Evolutionary conservation across 805 yeast species (phyloP).

Genomic region (Sugiyamaella lignohabitans): DNA sequence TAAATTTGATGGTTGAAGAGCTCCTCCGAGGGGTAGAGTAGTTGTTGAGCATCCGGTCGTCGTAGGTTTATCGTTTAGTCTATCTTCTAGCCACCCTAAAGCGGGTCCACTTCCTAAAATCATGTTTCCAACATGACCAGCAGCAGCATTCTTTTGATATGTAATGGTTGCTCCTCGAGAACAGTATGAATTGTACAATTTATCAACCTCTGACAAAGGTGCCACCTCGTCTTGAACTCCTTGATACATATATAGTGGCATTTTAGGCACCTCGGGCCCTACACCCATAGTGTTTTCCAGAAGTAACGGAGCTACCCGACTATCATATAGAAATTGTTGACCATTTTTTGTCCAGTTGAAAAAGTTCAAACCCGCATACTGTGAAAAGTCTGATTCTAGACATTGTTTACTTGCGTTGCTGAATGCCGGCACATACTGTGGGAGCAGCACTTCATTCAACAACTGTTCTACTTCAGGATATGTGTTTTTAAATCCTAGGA

Average conservation of each 20-base stretch:
- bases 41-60: conserved; percentile 10
- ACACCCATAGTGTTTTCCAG: conserved; percentile 17
- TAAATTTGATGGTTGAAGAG: background rate
- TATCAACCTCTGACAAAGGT: conserved; percentile 16
- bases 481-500: conserved; percentile 21
- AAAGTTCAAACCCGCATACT: conserved; percentile 16
- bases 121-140: conserved; percentile 9
- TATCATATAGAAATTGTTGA: conserved; percentile 13
- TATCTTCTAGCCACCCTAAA: background rate
- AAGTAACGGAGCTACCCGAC: conserved; percentile 11
- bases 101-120: background rate
- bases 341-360: conserved; percentile 19
- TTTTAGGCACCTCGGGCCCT: conserved; percentile 22
- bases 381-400: conserved; percentile 10
- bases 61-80: background rate
- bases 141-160: conserved; percentile 12
- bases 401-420: conserved; percentile 10
- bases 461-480: conserved; percentile 17
- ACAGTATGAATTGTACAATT: conserved; percentile 21
- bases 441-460: conserved; percentile 6
- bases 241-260: conserved; percentile 25
- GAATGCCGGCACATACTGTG: background rate
- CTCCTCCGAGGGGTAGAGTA: conserved; percentile 3
- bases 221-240: conserved; percentile 24
- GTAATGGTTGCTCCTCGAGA: conserved; percentile 19